Evolutionary conservation across 148 eudicot species (phyloP).

Genomic region (Pouteria glomerata): DNA sequence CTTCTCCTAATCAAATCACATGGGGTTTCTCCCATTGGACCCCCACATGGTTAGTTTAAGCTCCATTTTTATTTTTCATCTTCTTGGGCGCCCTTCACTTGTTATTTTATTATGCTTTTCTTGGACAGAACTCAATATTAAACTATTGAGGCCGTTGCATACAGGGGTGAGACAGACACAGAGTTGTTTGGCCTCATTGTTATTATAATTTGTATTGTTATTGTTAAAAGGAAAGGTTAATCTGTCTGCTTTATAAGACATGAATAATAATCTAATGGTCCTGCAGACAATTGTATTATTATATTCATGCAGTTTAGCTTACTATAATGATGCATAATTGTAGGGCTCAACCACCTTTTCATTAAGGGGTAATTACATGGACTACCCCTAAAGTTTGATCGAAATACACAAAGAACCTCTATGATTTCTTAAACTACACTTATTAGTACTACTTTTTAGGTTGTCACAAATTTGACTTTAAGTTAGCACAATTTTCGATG

Average conservation of each 20-base stretch:
- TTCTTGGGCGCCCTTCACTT: slow-evolving; percentile 11
- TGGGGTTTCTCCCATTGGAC: slow-evolving; percentile 22
- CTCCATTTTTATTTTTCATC: slow-evolving; percentile 13
- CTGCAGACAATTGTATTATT: neutral
- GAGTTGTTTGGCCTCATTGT: neutral
- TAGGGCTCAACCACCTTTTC: no score
- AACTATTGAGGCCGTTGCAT: no score
- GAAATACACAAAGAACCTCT: no score
- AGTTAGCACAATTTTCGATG: no score
- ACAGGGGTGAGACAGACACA: neutral
- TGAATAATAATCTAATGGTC: neutral
- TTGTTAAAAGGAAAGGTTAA: neutral
- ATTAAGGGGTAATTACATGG: no score
- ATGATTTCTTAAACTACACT: no score
- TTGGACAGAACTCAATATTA: neutral
- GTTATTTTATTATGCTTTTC: slow-evolving; percentile 3
- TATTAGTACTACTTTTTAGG: no score
- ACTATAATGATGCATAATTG: neutral
- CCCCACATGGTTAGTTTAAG: slow-evolving; percentile 15
- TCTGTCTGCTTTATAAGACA: neutral
- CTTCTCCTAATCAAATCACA: slow-evolving; percentile 24
- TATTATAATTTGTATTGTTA: no score
- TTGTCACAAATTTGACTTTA: no score
- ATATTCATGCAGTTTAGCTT: neutral
- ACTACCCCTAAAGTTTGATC: no score